Conservation (phyloP, 2,329 filamentous ascomycete species). For the Sclerotinia borealis region DNA sequence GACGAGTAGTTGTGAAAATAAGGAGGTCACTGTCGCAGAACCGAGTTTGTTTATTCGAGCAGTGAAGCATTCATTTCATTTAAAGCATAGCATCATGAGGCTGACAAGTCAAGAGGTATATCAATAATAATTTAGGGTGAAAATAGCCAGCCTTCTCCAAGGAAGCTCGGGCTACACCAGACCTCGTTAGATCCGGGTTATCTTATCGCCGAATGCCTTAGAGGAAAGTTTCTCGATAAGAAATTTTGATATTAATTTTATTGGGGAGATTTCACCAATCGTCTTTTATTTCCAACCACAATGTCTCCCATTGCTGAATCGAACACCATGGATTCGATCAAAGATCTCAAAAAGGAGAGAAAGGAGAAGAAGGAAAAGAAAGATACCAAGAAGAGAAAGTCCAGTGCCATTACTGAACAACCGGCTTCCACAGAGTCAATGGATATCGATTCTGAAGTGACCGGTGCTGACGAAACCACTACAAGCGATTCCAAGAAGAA, state of each 20-base stretch:
- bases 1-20: not conserved
- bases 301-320: slow-evolving; percentile 7
- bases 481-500: slow-evolving; percentile 14
- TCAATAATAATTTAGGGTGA: not conserved
- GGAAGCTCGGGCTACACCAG: not conserved
- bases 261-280: not conserved
- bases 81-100: slow-evolving; percentile 8
- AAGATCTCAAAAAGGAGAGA: not conserved
- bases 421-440: not conserved
- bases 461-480: not conserved
- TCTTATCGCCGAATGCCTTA: not conserved
- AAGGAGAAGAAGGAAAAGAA: slow-evolving; percentile 4
- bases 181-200: slow-evolving; percentile 8
- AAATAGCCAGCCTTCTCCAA: slow-evolving; percentile 7
- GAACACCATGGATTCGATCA: not conserved
- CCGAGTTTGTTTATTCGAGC: not conserved
- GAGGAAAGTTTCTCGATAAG: slow-evolving; percentile 14
- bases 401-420: slow-evolving; percentile 12
- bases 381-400: slow-evolving; percentile 21
- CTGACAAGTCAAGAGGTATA: not conserved
- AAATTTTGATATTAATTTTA: slow-evolving; percentile 12
- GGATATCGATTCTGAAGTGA: slow-evolving; percentile 5
- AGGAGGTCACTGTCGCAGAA: not conserved
- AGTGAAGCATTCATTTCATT: not conserved
- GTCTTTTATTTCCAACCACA: not conserved